Conservation (phyloP, 2,329 filamentous ascomycete species). For the Alternaria burnsii region DNA sequence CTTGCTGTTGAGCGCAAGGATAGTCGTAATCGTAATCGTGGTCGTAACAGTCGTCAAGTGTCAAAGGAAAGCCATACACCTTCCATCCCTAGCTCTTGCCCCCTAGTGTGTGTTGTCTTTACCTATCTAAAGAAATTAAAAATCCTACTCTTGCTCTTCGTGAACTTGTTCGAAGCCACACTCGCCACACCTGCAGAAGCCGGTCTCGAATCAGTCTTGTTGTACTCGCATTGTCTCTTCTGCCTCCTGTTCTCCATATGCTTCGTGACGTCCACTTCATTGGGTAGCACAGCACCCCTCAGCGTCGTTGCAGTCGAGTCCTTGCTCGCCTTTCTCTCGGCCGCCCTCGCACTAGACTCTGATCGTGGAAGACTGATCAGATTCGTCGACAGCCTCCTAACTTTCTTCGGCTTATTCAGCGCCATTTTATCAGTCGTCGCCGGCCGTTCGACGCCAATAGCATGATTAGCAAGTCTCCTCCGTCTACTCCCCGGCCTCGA, state of each 20-base stretch:
- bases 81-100: too few species aligned
- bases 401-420: conserved; percentile 36
- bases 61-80: too few species aligned
- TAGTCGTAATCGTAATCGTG: conserved; percentile 6
- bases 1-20: conserved; percentile 25
- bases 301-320: conserved; percentile 33
- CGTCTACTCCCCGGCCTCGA: conserved; percentile 35
- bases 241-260: conserved; percentile 27
- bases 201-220: conserved; percentile 13
- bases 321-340: conserved; percentile 27
- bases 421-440: conserved; percentile 30
- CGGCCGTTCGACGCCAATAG: conserved; percentile 29
- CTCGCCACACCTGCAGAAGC: conserved; percentile 18
- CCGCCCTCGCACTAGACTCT: conserved; percentile 29
- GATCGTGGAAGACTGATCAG: conserved; percentile 42
- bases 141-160: conserved; percentile 48
- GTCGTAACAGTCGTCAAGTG: conserved; percentile 27
- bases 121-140: conserved; percentile 49
- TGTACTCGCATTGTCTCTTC: conserved; percentile 24
- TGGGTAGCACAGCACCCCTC: conserved; percentile 3
- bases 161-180: conserved; percentile 40
- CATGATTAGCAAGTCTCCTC: conserved; percentile 39
- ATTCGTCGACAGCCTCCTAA: conserved; percentile 43
- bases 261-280: background rate
- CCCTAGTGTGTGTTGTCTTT: too few species aligned